phyloP scores from a whole-genome alignment of 768 basidiomycete genomes.

The Fibroporia radiculosa region DNA sequence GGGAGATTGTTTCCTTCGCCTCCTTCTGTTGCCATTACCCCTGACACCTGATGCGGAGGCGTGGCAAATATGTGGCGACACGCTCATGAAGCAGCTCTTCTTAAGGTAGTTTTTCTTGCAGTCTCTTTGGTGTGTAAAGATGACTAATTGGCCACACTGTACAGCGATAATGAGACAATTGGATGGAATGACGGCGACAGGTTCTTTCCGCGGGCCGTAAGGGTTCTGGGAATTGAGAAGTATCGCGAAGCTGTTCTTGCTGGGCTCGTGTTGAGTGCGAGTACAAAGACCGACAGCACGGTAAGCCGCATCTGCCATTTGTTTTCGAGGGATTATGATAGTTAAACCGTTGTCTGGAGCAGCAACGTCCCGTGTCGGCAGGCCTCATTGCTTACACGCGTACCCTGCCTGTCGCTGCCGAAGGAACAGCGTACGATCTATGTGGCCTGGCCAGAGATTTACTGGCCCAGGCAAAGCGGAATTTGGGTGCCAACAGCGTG shows the following conservation, averaged over 20 bases:
- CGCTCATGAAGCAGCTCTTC: conserved; percentile 47
- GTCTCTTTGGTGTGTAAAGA: background rate
- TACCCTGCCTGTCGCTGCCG: conserved; percentile 36
- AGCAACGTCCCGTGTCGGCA: conserved; percentile 64
- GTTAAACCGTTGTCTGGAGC: conserved; percentile 13
- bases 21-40: conserved; percentile 44
- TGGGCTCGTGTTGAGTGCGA: conserved; percentile 73
- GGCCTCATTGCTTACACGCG: conserved; percentile 55
- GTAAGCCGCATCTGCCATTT: conserved; percentile 42
- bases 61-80: conserved; percentile 47
- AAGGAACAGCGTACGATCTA: conserved; percentile 35
- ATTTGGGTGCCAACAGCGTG: conserved; percentile 55
- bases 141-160: too few relatives aligned
- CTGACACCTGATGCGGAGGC: conserved; percentile 27
- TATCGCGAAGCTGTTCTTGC: conserved; percentile 59
- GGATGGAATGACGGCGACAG: conserved; percentile 68
- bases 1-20: conserved; percentile 47
- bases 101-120: conserved; percentile 29
- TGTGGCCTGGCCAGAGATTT: conserved; percentile 52
- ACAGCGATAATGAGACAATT: conserved; percentile 27
- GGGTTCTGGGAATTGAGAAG: conserved; percentile 49
- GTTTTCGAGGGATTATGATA: background rate
- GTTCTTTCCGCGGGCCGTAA: conserved; percentile 70
- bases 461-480: conserved; percentile 40
- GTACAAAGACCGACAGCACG: conserved; percentile 78